Base-by-base conservation (phyloP, 1,284 basidiomycete genomes). In the Cutaneotrichosporon sp. region DNA sequence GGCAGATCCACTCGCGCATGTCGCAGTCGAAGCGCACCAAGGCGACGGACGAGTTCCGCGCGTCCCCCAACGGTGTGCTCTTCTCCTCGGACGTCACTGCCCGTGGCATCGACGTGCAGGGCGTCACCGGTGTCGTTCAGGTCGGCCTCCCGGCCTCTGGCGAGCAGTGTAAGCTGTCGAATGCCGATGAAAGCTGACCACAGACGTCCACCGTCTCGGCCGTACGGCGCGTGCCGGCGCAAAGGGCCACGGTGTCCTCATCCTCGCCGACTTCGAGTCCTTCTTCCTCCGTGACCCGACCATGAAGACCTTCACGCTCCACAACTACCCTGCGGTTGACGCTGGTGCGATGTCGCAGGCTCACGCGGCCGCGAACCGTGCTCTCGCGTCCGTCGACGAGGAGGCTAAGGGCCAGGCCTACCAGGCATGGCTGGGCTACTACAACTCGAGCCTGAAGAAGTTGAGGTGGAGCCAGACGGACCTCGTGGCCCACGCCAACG, bases 391-490 rank as follows among this genome's bases (percentile, higher is more conserved):
- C 1, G 69, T 81, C 14, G 72, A 77, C 25, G 68, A 68, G 14
- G 77, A 81, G 36, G 66, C 73, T 8, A 86, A 86, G 69, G 78
- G 76, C 0, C 81, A 85, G 68, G 83, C 85, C 0, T 89, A 88
- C 70, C 74, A 79, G 63, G 81, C 81, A 14, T 78, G 75, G 83
- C 82, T 89, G 50, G 87, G 87, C 10, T 88, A 86, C 73, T 87
- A 88, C 74, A 84, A 84, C 49, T 71, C 79, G 1, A 79, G 74
- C 54, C 61, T 81, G 24, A 82, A 80, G 65, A 67, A 72, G 36
- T 64, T 85, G 55, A 69, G 77, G 45, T 84, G 82, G 82, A 77
- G 75, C 20, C 76, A 76, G 42, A 75, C 78, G 34, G 72, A 80
- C 22, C 76, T 86, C n/a, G 84, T 87, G 14, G 58, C 59, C 2